Base-by-base conservation (phyloP, 2,329 filamentous ascomycete genomes). In the Botrytis hyacinthi region DNA sequence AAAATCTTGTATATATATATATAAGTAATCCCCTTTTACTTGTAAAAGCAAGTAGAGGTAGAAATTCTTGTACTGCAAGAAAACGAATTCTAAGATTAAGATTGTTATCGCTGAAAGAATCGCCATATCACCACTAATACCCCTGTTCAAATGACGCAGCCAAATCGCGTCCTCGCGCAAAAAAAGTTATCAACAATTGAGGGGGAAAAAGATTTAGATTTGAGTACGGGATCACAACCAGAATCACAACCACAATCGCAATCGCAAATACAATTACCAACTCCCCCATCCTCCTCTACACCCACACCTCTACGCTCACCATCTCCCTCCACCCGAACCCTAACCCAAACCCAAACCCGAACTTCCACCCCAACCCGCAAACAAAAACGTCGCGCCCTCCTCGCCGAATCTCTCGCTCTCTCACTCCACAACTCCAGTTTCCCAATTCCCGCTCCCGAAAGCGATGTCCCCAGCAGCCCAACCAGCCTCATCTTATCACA, bases 121-220 rank as follows among this genome's bases (percentile, higher is more conserved):
- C 26, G 3, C 32, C 32, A 26, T 37, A 60, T 9, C 61, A n/a
- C n/a, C 14, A 46, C 18, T 6, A 22, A 10, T 9, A 51, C 46
- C 65, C 65, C n/a, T 51, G 65, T 68, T n/a, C 37, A 40, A 42
- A 68, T 68, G 66, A 68, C 48, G 66, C 66, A 68, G 48, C 26
- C 40, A 1, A 22, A 54, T 54, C 65, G 65, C 46, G 46, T 68
- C 46, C 65, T 32, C 65, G 65, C 65, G 65, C 65, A 29, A 54
- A 68, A 68, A 68, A 68, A 40, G 26, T 42, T 26, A 32, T 26
- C 18, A 22, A 7, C 2, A 35, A 40, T 12, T 18, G 35, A 57
- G 48, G 48, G 32, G 22, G 29, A 3, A 42, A 54, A 68, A 22
- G 9, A 65, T 32, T 65, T 22, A 18, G n/a, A 63, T 65, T 22